Evolutionary conservation across 208 protist species (phyloP), one percentile per base, ranked within the genome.

Genomic region (Leishmania tropica): DNA sequence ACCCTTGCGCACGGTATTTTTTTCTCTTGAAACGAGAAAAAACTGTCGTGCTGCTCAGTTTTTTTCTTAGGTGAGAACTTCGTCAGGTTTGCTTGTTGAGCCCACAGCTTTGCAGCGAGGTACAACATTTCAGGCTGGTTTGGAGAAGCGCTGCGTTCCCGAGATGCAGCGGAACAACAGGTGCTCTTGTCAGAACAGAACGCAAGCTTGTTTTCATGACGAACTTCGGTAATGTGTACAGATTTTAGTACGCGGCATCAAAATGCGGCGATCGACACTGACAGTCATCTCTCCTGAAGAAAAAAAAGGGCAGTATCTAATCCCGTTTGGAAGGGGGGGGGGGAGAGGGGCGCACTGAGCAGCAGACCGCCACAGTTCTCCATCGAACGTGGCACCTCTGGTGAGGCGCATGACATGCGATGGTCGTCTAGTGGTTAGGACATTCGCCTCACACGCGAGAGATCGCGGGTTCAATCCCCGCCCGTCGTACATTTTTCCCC

Each of bases 391-490:
- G n/a, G n/a, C n/a, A n/a, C n/a, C n/a, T n/a, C n/a, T n/a, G n/a
- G n/a, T n/a, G n/a, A n/a, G n/a, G n/a, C n/a, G n/a, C n/a, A n/a
- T n/a, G n/a, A n/a, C n/a, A n/a, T 83, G 93, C 95, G 93, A 95
- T 96, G 92, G 95, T 98, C 93, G 93, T 98, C 95, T 97, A 97
- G 95, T 96, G 95, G 95, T 98, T 98, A 98, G 93, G 95, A 97
- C 93, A 96, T 98, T 96, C 93, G 95, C 95, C 93, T 96, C 93
- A 96, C 93, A 97, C 94, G 94, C 92, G 93, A 96, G 94, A 96
- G 93, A 96, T 96, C 92, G 95, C 92, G 94, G 94, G 92, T 97
- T 96, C 92, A 91, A 97, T 95, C 94, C 94, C 94, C 94, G 92
- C 93, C 93, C 91, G 91, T 94, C 90, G 90, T 97, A 95, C 77